Percentiles rank a stretch among this genome's conserved stretches.
Evolutionary conservation across 331 rosid genomes (phyloP).

Genomic region (Quercus lobata): DNA sequence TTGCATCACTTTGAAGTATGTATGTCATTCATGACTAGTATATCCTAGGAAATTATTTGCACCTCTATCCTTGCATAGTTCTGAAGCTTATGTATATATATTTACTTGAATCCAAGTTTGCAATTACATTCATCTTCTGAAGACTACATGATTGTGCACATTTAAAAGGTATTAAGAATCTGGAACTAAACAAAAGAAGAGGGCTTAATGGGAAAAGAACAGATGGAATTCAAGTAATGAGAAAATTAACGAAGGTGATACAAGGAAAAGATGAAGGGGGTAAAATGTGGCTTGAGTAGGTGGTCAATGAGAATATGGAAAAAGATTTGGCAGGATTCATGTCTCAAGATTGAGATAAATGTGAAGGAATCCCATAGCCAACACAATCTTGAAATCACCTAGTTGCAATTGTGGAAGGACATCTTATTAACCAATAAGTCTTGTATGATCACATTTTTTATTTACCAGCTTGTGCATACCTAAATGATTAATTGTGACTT

Average conservation of each 20-base stretch:
- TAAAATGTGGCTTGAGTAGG: not conserved
- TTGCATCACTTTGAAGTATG: too few species aligned
- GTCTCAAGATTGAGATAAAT: not conserved
- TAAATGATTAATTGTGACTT: not conserved
- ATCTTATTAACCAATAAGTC: not conserved
- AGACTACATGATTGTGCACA: not conserved
- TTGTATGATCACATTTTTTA: too few species aligned
- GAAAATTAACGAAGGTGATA: not conserved
- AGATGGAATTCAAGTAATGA: not conserved
- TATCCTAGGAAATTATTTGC: not conserved
- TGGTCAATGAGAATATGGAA: not conserved
- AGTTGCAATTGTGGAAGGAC: not conserved
- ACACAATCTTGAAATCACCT: not conserved
- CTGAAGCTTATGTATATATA: not conserved
- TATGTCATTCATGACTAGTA: not conserved
- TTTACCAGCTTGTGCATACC: too few species aligned
- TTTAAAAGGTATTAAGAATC: not conserved
- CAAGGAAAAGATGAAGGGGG: not conserved
- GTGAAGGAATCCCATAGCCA: not conserved
- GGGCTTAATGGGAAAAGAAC: not conserved
- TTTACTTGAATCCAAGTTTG: not conserved
- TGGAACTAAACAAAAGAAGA: not conserved
- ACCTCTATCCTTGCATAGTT: not conserved
- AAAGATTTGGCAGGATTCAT: not conserved
- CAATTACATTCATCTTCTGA: not conserved